Base-by-base conservation (phyloP, 1,284 basidiomycete species). In the Trametes sp. region DNA sequence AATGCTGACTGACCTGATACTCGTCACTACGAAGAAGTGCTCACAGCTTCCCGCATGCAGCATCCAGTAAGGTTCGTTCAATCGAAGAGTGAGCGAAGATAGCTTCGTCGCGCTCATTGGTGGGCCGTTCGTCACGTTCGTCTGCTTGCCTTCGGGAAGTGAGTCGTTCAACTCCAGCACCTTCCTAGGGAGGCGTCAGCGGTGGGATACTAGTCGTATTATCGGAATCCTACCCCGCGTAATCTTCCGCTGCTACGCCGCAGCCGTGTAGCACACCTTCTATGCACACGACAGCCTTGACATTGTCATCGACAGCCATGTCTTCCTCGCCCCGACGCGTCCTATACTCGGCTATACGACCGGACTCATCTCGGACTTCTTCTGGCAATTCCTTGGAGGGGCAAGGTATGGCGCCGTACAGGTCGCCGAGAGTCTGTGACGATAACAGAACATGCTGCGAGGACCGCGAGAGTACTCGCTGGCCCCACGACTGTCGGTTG, bases 31-130 rank as follows among this genome's bases (percentile, higher is more conserved):
- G 38, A 92, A 71, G 72, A 88, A 90, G 71, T 95, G 93, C 67
- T 94, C 92, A 69, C 91, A 94, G 68, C 86, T 88, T 26, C 93
- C 93, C 60, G 85, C 82, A 70, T 95, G 93, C 21, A 94, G 76
- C 59, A 93, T 77, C 86, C 89, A 93, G 69, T 94, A 94, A 1
- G 93, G 93, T 69, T 90, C 81, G 66, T 90, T 84, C 31, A 92
- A 74, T 42, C 87, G 81, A 24, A 93, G 72, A 7, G 78, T 77
- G 33, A 93, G 80, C 1, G 85, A 82, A 0, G 78, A 74, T 44
- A 93, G 76, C 9, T 69, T 65, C 9, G 84, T 84, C 54, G 84
- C 78, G 61, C 77, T 72, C 70, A 88, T 79, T 4, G 82, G 69
- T 2, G 80, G 42, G 5, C 84, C 86, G 59, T 82, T 85, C 23